Base-by-base conservation (phyloP, 73 alveolate species). In the Uronychia setigera region DNA sequence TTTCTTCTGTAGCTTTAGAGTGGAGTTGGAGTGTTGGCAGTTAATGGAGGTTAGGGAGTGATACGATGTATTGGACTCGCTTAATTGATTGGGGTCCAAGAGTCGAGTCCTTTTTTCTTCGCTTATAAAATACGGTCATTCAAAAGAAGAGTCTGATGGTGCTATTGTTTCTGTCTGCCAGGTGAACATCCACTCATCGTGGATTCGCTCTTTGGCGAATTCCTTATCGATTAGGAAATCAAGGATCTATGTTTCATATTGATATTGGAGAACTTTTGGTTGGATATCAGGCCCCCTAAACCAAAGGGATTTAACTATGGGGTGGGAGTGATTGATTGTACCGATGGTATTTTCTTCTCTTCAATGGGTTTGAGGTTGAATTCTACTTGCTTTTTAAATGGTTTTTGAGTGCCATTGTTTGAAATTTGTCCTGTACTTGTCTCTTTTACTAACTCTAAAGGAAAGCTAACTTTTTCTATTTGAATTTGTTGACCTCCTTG, bases 401-500 rank as follows among this genome's bases (percentile, higher is more conserved):
- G n/a, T n/a, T n/a, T n/a, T n/a, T n/a, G n/a, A n/a, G n/a, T n/a
- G n/a, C n/a, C n/a, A n/a, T n/a, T n/a, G n/a, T n/a, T n/a, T n/a
- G n/a, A n/a, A n/a, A n/a, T n/a, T n/a, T n/a, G n/a, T n/a, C n/a
- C 67, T 19, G n/a, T 46, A 5, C 5, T 5, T 11, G n/a, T 19
- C 67, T 46, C 67, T 46, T 46, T 46, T 19, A 46, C 67, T 19
- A 46, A 19, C 67, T 46, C 67, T 11, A 46, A 19, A 46, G 67
- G 67, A 19, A 46, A 5, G 67, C 67, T 46, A 19, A 46, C 67
- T 46, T 46, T 46, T 46, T 46, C 67, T 11, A 46, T 46, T 46
- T 46, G 67, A n/a, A n/a, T n/a, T n/a, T n/a, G n/a, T n/a, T n/a
- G 67, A 46, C 67, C 67, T 46, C 67, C 19, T 46, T 46, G 67